Evolutionary conservation across 768 basidiomycete genomes (phyloP), one percentile per base, ranked within the genome.

Genomic region (Phylloporus scabripes): DNA sequence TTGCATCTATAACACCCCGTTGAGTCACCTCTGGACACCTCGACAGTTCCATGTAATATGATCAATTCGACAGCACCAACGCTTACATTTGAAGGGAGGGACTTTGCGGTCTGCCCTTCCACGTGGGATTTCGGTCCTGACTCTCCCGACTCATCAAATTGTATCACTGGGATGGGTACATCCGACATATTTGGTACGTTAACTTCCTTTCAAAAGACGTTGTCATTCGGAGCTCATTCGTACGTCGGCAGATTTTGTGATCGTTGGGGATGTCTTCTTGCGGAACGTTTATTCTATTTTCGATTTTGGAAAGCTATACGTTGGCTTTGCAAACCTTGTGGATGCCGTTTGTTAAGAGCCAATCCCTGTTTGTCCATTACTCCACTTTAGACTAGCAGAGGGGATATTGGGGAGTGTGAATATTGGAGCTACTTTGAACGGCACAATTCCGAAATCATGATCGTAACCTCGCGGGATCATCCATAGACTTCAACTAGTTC

Each of bases 51-150:
- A 24, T 58, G 57, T 48, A 7, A 31, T 21, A 31, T 1, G 11
- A 60, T 62, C 26, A 12, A 48, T 26, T 58, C 41, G 54, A 61
- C 46, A 55, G 59, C 32, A 9, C 55, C 60, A 14, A 21, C 51
- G 20, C 23, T 77, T 45, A 61, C 60, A 0, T 70, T 78, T 58
- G 68, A 60, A 44, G 67, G 65, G 15, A 59, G 57, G 42, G 31
- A 51, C 5, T 76, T 72, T 60, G 12, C 37, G 17, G 63, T 77
- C 48, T 51, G 60, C 20, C 40, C 60, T 4, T 54, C 47, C 7
- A 59, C 58, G 24, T 70, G 67, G 66, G 75, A 74, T 59, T 57
- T 78, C 4, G 79, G 76, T 7, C 54, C 56, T 9, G 42, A 53
- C 7, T 6, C 3, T 12, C 2, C 10, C 1, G 23, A 9, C 2